These are phyloP conservation scores for Pholiota microspora DNA, from an alignment of 768 basidiomycete genomes.

Conservation along the genomic window DNA sequence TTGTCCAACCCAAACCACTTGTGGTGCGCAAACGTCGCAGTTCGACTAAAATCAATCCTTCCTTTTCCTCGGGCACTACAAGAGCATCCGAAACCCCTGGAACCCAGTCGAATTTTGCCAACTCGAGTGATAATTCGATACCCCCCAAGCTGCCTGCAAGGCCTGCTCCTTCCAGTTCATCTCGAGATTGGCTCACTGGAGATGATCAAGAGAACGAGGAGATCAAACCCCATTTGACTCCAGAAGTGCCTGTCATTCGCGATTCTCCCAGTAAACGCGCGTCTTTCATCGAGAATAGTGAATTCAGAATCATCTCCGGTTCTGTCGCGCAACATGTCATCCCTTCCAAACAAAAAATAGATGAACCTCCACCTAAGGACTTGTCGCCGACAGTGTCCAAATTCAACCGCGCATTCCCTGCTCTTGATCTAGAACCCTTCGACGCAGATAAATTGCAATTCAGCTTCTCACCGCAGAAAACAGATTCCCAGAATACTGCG, in stretches of 20 bases:
- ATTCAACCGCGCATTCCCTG: slow-evolving; percentile 36
- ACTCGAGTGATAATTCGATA: background rate
- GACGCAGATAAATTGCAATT: slow-evolving; percentile 17
- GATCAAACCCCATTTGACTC: slow-evolving; percentile 17
- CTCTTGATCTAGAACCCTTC: slow-evolving; percentile 29
- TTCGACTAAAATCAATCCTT: slow-evolving; percentile 44
- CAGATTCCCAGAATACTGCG: slow-evolving; percentile 52
- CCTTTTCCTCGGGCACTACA: background rate
- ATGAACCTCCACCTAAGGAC: slow-evolving; percentile 18
- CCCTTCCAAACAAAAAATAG: slow-evolving; percentile 16
- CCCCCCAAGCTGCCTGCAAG: slow-evolving; percentile 11
- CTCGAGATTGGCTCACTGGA: slow-evolving; percentile 77
- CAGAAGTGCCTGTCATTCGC: slow-evolving; percentile 52
- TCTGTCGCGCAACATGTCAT: slow-evolving; percentile 34
- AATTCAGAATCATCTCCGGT: slow-evolving; percentile 37
- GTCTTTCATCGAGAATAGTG: slow-evolving; percentile 55
- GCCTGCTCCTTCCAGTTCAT: slow-evolving; percentile 9
- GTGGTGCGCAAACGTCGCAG: slow-evolving; percentile 49
- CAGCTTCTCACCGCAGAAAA: slow-evolving; percentile 20
- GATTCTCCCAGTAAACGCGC: slow-evolving; percentile 73
- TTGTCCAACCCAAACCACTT: slow-evolving; percentile 34
- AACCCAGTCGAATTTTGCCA: slow-evolving; percentile 8
- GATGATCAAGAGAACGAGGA: slow-evolving; percentile 41
- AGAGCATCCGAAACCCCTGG: background rate
- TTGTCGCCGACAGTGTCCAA: slow-evolving; percentile 36